Base-by-base conservation (phyloP, 2,329 filamentous ascomycete species). In the Trichoderma polysporum region DNA sequence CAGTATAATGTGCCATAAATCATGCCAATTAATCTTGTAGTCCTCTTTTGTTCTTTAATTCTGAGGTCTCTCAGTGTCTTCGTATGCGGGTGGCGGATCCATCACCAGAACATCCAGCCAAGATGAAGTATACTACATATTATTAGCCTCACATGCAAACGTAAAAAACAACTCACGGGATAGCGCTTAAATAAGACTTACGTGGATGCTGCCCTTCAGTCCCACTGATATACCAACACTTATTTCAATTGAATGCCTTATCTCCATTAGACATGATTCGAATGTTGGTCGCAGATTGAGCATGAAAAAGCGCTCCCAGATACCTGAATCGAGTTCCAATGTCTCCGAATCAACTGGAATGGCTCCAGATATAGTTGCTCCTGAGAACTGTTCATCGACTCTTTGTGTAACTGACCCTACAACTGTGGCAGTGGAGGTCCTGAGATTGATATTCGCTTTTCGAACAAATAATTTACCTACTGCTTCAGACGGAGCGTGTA, bases 201-300 rank as follows among this genome's bases (percentile, higher is more conserved):
- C 58, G 8, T 35, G 27, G 4, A 61, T 29, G 15, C 19, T 37
- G 2, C 29, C 27, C 22, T 37, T 29, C 1, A 19, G 13, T 12
- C 58, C 58, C 4, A 27, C 33, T 9, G 58, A 61, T 50, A 61
- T 61, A 22, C 58, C 58, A 22, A 61, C 41, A 9, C 17, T 61
- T 2, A 61, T 61, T 50, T 61, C 58, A 19, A 35, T 41, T 1
- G 41, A 33, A 7, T 61, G 41, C n/a, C 50, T 61, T 25, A 61
- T 61, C 58, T 50, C 41, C 58, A 50, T 50, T 19, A 61, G 19
- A 15, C 58, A 61, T 35, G 58, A 61, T 25, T 61, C 29, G 4
- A 61, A 61, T 17, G 58, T 50, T 13, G 58, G 58, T 50, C 47
- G 22, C 3, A 61, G 12, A 9, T 25, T 50, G 27, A 35, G 58